A percentile compares a stretch with the other conserved stretches of the same genome.
Conservation (phyloP, 495 filamentous ascomycete genomes). For the Penicillium riverlandense region DNA sequence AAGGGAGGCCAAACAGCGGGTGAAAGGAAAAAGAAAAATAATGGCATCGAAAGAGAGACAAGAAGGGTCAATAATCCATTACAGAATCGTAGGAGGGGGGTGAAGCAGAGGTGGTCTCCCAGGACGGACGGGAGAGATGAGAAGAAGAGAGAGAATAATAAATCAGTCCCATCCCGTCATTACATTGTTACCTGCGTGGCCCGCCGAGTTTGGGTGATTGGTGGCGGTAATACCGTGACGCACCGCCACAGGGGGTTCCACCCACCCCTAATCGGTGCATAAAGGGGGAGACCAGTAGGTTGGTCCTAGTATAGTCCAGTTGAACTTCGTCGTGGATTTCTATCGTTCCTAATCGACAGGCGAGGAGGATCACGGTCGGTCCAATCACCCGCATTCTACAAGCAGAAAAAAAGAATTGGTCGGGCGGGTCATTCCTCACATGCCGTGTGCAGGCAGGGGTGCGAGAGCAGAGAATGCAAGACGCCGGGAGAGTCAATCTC, state of each 20-base stretch:
- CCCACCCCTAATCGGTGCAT: constrained; percentile 13
- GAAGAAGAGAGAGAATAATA: constrained; percentile 12
- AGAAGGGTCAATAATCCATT: constrained; percentile 16
- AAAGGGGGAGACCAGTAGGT: too few species aligned
- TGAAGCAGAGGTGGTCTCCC: constrained; percentile 1
- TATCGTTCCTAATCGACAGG: too few species aligned
- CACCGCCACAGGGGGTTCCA: constrained; percentile 19
- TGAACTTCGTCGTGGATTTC: too few species aligned
- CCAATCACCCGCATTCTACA: too few species aligned
- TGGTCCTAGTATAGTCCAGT: too few species aligned
- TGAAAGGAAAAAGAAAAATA: constrained; percentile 4
- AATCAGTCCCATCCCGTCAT: constrained; percentile 10
- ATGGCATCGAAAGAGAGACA: constrained; percentile 11
- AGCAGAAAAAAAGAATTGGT: too few species aligned
- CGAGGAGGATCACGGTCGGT: too few species aligned
- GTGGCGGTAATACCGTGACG: constrained; percentile 13
- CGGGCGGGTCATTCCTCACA: too few species aligned
- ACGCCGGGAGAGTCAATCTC: too few species aligned
- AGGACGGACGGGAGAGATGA: not conserved
- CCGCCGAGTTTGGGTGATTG: too few species aligned
- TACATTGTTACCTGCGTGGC: constrained; percentile 6
- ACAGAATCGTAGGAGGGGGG: constrained; percentile 1
- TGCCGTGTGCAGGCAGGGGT: too few species aligned
- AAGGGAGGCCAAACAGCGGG: constrained; percentile 7
- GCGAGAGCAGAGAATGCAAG: too few species aligned